Evolutionary conservation across 371 early-diverging fungal species (phyloP), one percentile per base, ranked within the genome.

Genomic region (Umbelopsis sp.): DNA sequence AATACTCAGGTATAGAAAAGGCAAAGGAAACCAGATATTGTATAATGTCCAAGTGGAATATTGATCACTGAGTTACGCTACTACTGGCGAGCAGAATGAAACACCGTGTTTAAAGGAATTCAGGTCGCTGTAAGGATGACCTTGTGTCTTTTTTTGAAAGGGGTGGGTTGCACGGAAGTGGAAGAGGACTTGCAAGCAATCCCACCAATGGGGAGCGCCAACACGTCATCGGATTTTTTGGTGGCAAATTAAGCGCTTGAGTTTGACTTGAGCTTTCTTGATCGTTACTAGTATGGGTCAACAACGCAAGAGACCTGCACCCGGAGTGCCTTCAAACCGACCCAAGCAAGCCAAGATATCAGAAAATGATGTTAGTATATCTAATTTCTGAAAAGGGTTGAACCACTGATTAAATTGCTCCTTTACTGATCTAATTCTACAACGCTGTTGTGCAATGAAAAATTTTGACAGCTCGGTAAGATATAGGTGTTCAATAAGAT

Each of bases 281-380:
- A 25, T 57, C 37, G 12, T 11, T 29, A 35, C 11, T 11, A 57
- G 32, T 12, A 57, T 57, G 57, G 57, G 29, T 29, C 57, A 57
- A 35, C 57, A 29, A 57, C 57, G 57, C 18, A 57, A 57, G 18
- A 57, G 57, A 57, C 18, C 57, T 57, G 57, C 57, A 57, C 16
- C 57, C 35, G 57, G 57, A 18, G 10, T 57, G 57, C 57, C 22
- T 18, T 57, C 57, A 12, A 57, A 57, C n/a, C 29, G 35, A 18
- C 35, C 29, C 16, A 57, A 57, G n/a, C 57, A 57, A 29, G 2
- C 57, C 18, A 57, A 57, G 57, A 29, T 18, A 35, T 35, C 29
- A 35, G 37, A 37, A 8, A 57, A 35, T 16, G 18, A 35, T 11
- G 57, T 57, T 16, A 16, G 29, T 12, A 29, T 35, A n/a, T 12